Base-by-base conservation (phyloP, 257 asterid species). In the Anisodus tanguticus region DNA sequence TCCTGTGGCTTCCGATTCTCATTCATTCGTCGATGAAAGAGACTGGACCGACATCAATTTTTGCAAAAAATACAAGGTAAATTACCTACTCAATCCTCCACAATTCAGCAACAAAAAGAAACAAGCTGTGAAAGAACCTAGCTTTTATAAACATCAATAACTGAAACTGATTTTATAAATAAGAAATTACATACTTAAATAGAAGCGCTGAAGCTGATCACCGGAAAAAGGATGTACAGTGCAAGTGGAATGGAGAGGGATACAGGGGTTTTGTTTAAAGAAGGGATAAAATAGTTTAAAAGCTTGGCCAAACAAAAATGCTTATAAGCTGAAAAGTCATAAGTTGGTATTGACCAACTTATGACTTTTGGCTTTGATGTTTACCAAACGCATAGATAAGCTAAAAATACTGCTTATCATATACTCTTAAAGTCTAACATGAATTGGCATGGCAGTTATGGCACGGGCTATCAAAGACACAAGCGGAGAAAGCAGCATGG, bases 401-500 rank as follows among this genome's bases (percentile, higher is more conserved):
- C 15, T 11, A 11, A 49, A 49, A 6, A 6, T 22, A 26, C 6
- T 31, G 47, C 77, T 60, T 22, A 39, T 41, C 1, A 35, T 9
- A 43, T 45, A 13, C 22, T 15, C 3, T 6, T 31, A 2, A 81
- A 81, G 31, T 26, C 43, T 81, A 39, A 67, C 72, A 22, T 45
- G 74, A 63, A 45, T 41, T 45, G 62, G 9, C 7, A 13, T 43
- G 76, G 0, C 88, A 96, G 98, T 88, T 97, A 71, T 97, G 99
- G 99, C 95, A 95, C 70, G 98, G 94, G 7, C 74, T 95, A 64
- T 91, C 98, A 1, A 97, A 97, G 87, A 95, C 99, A 2, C 58
- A 91, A 54, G 97, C 98, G 0, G 98, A 97, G 91, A 97, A 91
- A 87, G 90, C 96, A 15, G 98, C 98, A 0, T 93, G 98, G 97